Evolutionary conservation across 2,329 filamentous ascomycete genomes (phyloP).

Genomic region (Sporothrix curviconia): DNA sequence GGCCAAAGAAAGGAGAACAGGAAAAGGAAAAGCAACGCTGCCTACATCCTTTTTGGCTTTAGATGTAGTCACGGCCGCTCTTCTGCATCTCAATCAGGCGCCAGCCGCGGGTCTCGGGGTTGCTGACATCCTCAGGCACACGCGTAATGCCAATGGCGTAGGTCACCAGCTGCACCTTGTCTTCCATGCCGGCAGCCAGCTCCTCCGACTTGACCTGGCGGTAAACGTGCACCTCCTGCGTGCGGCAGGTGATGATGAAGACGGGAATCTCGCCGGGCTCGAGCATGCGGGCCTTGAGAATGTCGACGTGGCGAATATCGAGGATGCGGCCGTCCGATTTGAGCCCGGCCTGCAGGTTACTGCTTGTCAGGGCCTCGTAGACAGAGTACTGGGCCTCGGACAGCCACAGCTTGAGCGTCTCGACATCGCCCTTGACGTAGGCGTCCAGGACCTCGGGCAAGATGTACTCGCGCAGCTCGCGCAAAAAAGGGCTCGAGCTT

Average conservation of each 20-base stretch:
- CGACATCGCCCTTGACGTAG: conserved; percentile 92
- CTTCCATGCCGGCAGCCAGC: conserved; percentile 94
- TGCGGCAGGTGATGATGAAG: conserved; percentile 93
- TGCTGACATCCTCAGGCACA: conserved; percentile 90
- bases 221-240: conserved; percentile 97
- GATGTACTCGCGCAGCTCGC: conserved; percentile 96
- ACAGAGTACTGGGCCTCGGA: conserved; percentile 94
- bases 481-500: conserved; percentile 89
- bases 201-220: conserved; percentile 83
- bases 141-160: conserved; percentile 96
- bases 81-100: conserved; percentile 98
- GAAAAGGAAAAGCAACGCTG: background rate
- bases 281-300: conserved; percentile 70
- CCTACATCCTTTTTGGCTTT: conserved; percentile 24
- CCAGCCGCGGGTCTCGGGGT: conserved; percentile 95
- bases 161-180: conserved; percentile 95
- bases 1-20: background rate
- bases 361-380: conserved; percentile 96
- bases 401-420: conserved; percentile 89
- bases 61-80: conserved; percentile 81
- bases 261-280: conserved; percentile 86
- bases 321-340: conserved; percentile 93
- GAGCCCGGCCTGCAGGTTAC: conserved; percentile 84
- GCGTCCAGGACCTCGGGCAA: conserved; percentile 94
- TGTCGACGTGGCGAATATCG: conserved; percentile 91